These are phyloP conservation scores for Microdochium trichocladiopsis DNA, from an alignment of 2,329 filamentous ascomycete species.

Conservation along the genomic window DNA sequence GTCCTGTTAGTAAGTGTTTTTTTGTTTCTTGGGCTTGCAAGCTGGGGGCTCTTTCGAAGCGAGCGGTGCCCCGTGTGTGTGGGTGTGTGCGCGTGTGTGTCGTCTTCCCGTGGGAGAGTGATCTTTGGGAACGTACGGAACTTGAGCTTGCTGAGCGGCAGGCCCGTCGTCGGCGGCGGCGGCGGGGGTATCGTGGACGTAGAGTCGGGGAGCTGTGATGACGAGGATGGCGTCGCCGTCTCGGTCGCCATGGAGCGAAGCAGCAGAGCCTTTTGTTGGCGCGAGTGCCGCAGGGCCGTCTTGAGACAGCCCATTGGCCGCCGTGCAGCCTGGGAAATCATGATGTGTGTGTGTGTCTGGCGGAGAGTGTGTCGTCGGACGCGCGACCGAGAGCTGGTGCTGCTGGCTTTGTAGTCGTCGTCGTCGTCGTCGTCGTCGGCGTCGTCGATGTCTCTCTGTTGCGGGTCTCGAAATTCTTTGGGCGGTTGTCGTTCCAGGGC, in stretches of 20 bases:
- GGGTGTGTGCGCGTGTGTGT: too few species aligned
- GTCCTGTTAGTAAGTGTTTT: too few species aligned
- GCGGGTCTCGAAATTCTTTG: not conserved
- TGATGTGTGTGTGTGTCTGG: conserved; percentile 16
- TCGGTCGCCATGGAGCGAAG: conserved; percentile 41
- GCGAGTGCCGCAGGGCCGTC: conserved; percentile 50
- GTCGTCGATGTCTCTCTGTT: conserved; percentile 12
- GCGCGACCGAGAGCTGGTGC: too few species aligned
- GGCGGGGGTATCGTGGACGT: conserved; percentile 4
- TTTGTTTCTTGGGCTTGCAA: too few species aligned
- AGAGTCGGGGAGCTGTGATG: conserved; percentile 10
- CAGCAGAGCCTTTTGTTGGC: conserved; percentile 35
- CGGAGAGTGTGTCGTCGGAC: not conserved
- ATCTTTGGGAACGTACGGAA: conserved; percentile 10
- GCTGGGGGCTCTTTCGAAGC: too few species aligned
- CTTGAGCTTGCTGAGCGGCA: conserved; percentile 3
- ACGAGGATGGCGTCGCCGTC: conserved; percentile 6
- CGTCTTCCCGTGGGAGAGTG: conserved; percentile 6
- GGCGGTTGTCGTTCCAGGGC: not conserved
- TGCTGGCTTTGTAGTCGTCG: not conserved
- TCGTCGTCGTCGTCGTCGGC: conserved; percentile 2
- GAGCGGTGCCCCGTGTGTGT: too few species aligned
- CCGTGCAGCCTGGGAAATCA: conserved; percentile 55
- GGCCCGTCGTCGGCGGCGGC: not conserved
- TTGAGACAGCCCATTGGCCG: conserved; percentile 69